A percentile compares a stretch with the other conserved stretches of the same genome.
Conservation (phyloP, 2,329 filamentous ascomycete genomes). For the Pseudogymnoascus sp. region DNA sequence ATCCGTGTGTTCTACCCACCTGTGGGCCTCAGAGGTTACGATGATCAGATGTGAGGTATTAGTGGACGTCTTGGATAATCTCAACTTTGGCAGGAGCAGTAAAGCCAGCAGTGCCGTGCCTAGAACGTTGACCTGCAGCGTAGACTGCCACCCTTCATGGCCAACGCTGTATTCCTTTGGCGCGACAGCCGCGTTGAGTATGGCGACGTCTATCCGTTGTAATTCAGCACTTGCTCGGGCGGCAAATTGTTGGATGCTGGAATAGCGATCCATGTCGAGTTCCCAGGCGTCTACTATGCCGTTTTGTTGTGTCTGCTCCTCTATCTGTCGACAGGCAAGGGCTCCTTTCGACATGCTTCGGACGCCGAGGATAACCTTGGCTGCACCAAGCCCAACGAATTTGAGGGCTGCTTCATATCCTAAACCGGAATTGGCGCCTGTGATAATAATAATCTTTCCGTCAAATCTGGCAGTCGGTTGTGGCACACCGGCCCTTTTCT, state of each 20-base stretch:
- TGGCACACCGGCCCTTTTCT: constrained; percentile 2
- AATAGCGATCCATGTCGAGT: constrained; percentile 17
- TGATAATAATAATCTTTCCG: constrained; percentile 30
- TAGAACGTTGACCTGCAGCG: constrained; percentile 21
- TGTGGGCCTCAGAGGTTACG: not conserved
- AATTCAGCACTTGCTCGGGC: not conserved
- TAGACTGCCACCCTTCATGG: constrained; percentile 18
- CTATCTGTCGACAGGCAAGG: constrained; percentile 27
- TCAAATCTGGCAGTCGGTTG: constrained; percentile 14
- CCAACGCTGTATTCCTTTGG: not conserved
- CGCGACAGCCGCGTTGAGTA: constrained; percentile 12
- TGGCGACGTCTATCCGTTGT: constrained; percentile 9
- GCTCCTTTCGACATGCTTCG: constrained; percentile 31
- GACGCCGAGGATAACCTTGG: constrained; percentile 36
- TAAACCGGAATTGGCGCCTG: constrained; percentile 38
- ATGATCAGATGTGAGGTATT: not conserved
- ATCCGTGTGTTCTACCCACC: not conserved
- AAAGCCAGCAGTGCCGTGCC: constrained; percentile 18
- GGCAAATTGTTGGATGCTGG: constrained; percentile 16
- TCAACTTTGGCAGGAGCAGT: constrained; percentile 16
- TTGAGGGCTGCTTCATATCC: constrained; percentile 36
- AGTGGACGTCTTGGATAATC: constrained; percentile 6
- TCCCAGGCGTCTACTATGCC: constrained; percentile 18
- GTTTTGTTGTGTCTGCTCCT: constrained; percentile 14
- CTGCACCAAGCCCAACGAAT: constrained; percentile 30